phyloP scores from a whole-genome alignment of 495 filamentous ascomycete genomes.

The Penicillium antarcticum region DNA sequence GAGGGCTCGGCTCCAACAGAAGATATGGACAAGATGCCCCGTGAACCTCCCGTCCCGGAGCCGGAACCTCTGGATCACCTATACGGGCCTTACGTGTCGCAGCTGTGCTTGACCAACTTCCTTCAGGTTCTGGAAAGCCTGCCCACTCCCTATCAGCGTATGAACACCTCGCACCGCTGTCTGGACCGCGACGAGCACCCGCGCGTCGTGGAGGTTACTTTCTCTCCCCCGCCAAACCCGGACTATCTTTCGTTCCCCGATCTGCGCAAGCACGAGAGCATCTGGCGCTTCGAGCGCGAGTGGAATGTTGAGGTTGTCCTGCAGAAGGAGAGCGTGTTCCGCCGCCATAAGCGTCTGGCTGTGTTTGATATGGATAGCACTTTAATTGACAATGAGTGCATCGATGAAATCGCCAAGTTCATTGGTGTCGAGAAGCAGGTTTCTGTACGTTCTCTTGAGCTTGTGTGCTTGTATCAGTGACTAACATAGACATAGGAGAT shows the following conservation, averaged over 20 bases:
- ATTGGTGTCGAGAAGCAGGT: constrained; percentile 71
- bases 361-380: constrained; percentile 99
- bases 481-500: constrained; percentile 51
- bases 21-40: constrained; percentile 65
- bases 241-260: constrained; percentile 66
- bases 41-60: constrained; percentile 62
- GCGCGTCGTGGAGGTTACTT: constrained; percentile 64
- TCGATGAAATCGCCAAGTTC: constrained; percentile 85
- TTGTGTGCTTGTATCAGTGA: neutral
- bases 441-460: constrained; percentile 37
- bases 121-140: constrained; percentile 71
- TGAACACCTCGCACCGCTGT: constrained; percentile 67
- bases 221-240: constrained; percentile 64
- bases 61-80: constrained; percentile 71
- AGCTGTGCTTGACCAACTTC: constrained; percentile 79
- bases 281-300: constrained; percentile 78
- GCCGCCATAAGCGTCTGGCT: constrained; percentile 73
- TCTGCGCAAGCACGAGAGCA: constrained; percentile 71
- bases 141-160: constrained; percentile 55
- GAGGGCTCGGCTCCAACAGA: constrained; percentile 60
- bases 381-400: constrained; percentile 92
- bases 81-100: constrained; percentile 73
- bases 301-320: constrained; percentile 84
- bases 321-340: constrained; percentile 67
- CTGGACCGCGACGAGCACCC: constrained; percentile 61